Evolutionary conservation across 2,329 filamentous ascomycete species (phyloP).

Genomic region (Pseudogymnoascus sp.): DNA sequence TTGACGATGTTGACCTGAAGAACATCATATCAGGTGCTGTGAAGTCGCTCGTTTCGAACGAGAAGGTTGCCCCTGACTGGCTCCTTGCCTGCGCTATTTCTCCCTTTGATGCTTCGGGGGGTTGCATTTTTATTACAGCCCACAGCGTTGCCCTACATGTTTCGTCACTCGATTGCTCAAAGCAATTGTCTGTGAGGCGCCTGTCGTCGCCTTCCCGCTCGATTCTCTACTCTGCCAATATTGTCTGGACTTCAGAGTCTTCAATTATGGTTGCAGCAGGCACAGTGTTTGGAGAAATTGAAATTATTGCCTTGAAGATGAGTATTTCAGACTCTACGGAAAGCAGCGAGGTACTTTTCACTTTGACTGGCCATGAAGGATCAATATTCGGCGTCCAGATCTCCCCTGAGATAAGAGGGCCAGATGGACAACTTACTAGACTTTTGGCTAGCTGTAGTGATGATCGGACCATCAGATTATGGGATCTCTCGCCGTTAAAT

Average conservation of each 20-base stretch:
- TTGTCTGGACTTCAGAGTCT: slow-evolving; percentile 51
- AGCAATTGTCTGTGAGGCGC: slow-evolving; percentile 35
- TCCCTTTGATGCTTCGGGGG: slow-evolving; percentile 29
- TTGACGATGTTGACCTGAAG: slow-evolving; percentile 26
- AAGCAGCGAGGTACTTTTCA: slow-evolving; percentile 39
- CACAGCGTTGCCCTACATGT: slow-evolving; percentile 71
- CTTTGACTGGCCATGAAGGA: slow-evolving; percentile 69
- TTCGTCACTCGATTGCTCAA: slow-evolving; percentile 13
- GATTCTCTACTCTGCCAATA: slow-evolving; percentile 77
- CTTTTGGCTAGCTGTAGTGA: slow-evolving; percentile 91
- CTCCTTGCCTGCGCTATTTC: slow-evolving; percentile 59
- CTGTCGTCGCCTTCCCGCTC: slow-evolving; percentile 62
- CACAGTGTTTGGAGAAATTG: slow-evolving; percentile 90
- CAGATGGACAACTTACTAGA: slow-evolving; percentile 37
- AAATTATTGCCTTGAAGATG: slow-evolving; percentile 70
- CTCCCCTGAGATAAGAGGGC: slow-evolving; percentile 44
- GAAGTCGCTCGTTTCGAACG: slow-evolving; percentile 22
- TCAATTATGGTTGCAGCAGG: slow-evolving; percentile 72
- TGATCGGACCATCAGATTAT: slow-evolving; percentile 80
- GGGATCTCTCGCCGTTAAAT: slow-evolving; percentile 52
- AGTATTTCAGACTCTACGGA: slow-evolving; percentile 8
- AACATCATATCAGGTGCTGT: slow-evolving; percentile 12
- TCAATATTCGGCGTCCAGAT: slow-evolving; percentile 88
- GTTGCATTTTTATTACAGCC: slow-evolving; percentile 64
- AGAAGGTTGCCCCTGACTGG: slow-evolving; percentile 59